These are phyloP conservation scores for Telfairia occidentalis DNA, from an alignment of 331 rosid species.

Conservation along the genomic window DNA sequence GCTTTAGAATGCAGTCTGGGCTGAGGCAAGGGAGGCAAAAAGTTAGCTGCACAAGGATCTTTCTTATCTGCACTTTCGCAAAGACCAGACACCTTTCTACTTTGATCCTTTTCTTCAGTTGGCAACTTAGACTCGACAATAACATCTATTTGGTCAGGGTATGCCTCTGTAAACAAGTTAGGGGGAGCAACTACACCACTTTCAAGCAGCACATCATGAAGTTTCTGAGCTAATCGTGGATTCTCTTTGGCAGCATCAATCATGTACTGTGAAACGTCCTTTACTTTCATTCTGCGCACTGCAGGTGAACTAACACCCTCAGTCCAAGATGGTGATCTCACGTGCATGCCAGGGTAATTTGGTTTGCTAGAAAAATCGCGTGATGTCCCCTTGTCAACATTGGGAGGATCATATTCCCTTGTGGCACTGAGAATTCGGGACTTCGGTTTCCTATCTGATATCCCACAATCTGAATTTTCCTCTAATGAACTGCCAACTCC, in stretches of 20 bases:
- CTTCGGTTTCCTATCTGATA: conserved; percentile 32
- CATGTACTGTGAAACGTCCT: conserved; percentile 87
- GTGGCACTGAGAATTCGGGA: conserved; percentile 31
- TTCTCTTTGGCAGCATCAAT: conserved; percentile 95
- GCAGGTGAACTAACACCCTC: conserved; percentile 90
- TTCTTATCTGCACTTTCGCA: conserved; percentile 31
- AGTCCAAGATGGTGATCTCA: conserved; percentile 95
- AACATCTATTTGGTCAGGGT: conserved; percentile 41
- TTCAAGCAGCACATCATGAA: conserved; percentile 82
- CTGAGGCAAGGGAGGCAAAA: conserved; percentile 62
- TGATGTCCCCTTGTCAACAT: conserved; percentile 30
- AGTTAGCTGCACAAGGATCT: conserved; percentile 24
- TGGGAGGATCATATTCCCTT: conserved; percentile 41
- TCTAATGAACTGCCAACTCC: conserved; percentile 71
- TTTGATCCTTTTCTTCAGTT: conserved; percentile 33
- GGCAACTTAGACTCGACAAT: conserved; percentile 28
- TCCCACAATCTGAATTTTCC: conserved; percentile 50
- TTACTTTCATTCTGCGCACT: conserved; percentile 55
- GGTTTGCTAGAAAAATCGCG: conserved; percentile 39
- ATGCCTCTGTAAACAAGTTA: conserved; percentile 66
- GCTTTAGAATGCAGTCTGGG: conserved; percentile 35
- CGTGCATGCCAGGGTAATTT: conserved; percentile 37
- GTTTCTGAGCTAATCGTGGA: conserved; percentile 82
- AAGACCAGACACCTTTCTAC: conserved; percentile 23
- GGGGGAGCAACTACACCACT: conserved; percentile 93